Conservation (phyloP, 441 rosid species). For the Brassica hybrid region DNA sequence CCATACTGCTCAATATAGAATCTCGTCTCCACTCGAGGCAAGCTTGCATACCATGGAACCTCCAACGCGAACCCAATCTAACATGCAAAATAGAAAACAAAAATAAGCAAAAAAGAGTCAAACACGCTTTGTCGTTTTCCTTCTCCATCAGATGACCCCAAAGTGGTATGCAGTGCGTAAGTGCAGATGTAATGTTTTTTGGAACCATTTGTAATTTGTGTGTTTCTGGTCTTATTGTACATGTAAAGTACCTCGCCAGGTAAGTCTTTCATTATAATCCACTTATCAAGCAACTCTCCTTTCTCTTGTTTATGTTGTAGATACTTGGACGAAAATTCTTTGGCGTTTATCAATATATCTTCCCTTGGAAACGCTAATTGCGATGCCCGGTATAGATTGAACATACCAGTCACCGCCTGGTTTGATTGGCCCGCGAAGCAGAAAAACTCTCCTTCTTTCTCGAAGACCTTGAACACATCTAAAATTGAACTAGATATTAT, state of each 20-base stretch:
- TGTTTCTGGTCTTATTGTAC: constrained; percentile 24
- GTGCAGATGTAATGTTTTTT: constrained; percentile 24
- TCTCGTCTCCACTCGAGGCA: constrained; percentile 90
- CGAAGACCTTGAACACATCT: constrained; percentile 81
- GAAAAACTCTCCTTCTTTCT: constrained; percentile 72
- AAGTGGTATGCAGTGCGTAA: constrained; percentile 31
- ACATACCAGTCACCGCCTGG: constrained; percentile 91
- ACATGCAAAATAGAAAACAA: not conserved
- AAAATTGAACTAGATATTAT: not conserved
- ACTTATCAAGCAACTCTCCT: constrained; percentile 75
- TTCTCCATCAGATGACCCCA: constrained; percentile 22
- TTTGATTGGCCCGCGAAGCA: constrained; percentile 85
- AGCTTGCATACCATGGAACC: constrained; percentile 77
- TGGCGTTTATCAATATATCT: constrained; percentile 64
- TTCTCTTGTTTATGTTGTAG: constrained; percentile 59
- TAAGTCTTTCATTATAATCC: constrained; percentile 91
- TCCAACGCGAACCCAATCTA: constrained; percentile 82
- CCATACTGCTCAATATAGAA: constrained; percentile 91
- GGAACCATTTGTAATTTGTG: constrained; percentile 6
- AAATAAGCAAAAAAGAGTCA: not conserved
- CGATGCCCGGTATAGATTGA: constrained; percentile 83
- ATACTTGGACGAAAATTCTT: constrained; percentile 54
- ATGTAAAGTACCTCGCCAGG: constrained; percentile 79
- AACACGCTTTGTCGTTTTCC: constrained; percentile 43
- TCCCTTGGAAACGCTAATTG: constrained; percentile 76